Conservation (phyloP, 192 early-diverging fungal genomes). For the Phycomyces nitens region DNA sequence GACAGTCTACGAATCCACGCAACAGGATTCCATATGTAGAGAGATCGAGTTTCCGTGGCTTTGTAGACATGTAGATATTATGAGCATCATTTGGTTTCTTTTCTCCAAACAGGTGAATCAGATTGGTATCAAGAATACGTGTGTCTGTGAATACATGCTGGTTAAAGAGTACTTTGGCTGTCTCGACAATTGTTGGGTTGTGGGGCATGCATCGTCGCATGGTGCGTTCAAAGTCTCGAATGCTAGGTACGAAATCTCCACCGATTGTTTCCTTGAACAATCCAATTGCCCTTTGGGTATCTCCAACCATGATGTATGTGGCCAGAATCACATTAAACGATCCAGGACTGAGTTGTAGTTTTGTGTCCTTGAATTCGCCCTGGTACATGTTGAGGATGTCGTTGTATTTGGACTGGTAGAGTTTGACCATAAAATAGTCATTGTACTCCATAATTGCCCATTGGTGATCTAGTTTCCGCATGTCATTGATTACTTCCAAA, state of each 20-base stretch:
- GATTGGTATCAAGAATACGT: constrained; percentile 17
- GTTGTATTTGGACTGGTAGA: constrained; percentile 27
- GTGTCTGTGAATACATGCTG: constrained; percentile 3
- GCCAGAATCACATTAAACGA: constrained; percentile 31
- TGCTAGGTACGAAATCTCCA: constrained; percentile 14
- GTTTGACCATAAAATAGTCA: constrained; percentile 28
- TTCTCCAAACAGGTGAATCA: constrained; percentile 22
- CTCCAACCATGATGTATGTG: constrained; percentile 18
- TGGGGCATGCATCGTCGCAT: constrained; percentile 23
- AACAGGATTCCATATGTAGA: constrained; percentile 23
- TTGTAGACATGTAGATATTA: not conserved
- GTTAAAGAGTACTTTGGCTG: constrained; percentile 2
- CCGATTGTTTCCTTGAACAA: constrained; percentile 1
- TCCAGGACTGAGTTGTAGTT: constrained; percentile 15
- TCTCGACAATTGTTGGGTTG: constrained; percentile 6
- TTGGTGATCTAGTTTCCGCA: constrained; percentile 9
- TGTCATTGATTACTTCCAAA: constrained; percentile 20
- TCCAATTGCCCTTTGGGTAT: constrained; percentile 12
- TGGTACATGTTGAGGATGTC: constrained; percentile 24
- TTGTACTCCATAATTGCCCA: constrained; percentile 31
- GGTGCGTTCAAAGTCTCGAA: constrained; percentile 21
- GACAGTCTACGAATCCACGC: constrained; percentile 13
- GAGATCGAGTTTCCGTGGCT: constrained; percentile 9
- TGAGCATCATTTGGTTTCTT: constrained; percentile 1
- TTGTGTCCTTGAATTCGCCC: not conserved